Percentiles rank a stretch among this genome's conserved stretches.
phyloP scores from a whole-genome alignment of 345 rosid species.

The Citrus hindsii region DNA sequence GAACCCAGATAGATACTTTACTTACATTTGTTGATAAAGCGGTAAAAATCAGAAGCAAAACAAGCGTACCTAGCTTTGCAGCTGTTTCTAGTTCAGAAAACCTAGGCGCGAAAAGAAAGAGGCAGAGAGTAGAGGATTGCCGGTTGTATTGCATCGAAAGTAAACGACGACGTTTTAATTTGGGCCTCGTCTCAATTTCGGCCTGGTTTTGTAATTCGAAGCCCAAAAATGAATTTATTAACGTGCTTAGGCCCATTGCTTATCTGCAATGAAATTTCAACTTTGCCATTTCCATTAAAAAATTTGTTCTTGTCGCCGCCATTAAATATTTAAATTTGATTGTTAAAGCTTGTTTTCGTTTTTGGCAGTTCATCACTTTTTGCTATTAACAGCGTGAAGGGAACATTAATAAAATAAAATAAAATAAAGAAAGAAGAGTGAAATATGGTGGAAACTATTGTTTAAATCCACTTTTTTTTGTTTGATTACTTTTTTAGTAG shows the following conservation, averaged over 20 bases:
- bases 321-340: too few species aligned
- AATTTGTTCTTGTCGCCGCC: accelerated
- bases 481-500: too few species aligned
- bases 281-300: not conserved
- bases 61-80: not conserved
- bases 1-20: not conserved
- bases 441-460: not conserved
- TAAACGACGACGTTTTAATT: not conserved
- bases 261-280: not conserved
- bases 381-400: not conserved
- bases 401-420: not conserved
- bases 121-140: not conserved
- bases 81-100: not conserved
- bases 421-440: not conserved
- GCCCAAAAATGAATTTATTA: not conserved
- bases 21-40: not conserved
- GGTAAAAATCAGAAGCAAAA: not conserved
- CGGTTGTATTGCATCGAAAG: not conserved
- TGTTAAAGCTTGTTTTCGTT: not conserved
- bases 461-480: not conserved
- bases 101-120: not conserved
- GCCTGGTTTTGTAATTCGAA: not conserved
- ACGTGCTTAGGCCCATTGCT: not conserved
- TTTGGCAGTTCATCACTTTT: not conserved
- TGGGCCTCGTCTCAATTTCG: not conserved